Conservation (phyloP, 2,329 filamentous ascomycete species). For the Diaporthe sp. region DNA sequence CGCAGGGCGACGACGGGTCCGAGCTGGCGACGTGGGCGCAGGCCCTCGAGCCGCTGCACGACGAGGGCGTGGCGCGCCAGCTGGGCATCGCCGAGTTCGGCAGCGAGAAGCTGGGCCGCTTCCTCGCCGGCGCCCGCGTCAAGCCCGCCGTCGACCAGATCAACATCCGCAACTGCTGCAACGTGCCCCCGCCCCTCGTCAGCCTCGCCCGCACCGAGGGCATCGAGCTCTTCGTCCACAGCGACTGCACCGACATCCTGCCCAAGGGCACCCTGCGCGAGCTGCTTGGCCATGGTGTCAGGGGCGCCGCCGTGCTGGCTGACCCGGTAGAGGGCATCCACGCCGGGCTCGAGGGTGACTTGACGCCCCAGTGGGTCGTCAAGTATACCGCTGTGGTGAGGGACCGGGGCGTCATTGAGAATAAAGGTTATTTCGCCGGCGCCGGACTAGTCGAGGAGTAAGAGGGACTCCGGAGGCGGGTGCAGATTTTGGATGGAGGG, state of each 20-base stretch:
- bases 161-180: conserved; percentile 95
- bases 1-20: conserved; percentile 76
- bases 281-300: conserved; percentile 79
- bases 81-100: conserved; percentile 95
- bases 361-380: conserved; percentile 93
- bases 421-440: conserved; percentile 96
- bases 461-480: background rate
- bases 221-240: conserved; percentile 93
- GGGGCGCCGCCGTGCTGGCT: conserved; percentile 82
- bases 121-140: conserved; percentile 79
- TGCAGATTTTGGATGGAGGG: too few relatives aligned
- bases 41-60: conserved; percentile 77
- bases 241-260: conserved; percentile 92
- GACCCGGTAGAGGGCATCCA: conserved; percentile 58
- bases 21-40: conserved; percentile 78
- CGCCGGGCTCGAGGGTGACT: conserved; percentile 78
- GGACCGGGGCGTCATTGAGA: conserved; percentile 95
- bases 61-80: conserved; percentile 75
- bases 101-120: conserved; percentile 82
- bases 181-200: conserved; percentile 89
- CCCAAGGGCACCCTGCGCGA: conserved; percentile 88
- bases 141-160: conserved; percentile 93
- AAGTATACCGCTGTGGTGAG: conserved; percentile 97
- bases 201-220: conserved; percentile 84
- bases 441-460: conserved; percentile 73